Evolutionary conservation across 2,329 filamentous ascomycete genomes (phyloP).

Genomic region (Pestalotiopsis sp.): DNA sequence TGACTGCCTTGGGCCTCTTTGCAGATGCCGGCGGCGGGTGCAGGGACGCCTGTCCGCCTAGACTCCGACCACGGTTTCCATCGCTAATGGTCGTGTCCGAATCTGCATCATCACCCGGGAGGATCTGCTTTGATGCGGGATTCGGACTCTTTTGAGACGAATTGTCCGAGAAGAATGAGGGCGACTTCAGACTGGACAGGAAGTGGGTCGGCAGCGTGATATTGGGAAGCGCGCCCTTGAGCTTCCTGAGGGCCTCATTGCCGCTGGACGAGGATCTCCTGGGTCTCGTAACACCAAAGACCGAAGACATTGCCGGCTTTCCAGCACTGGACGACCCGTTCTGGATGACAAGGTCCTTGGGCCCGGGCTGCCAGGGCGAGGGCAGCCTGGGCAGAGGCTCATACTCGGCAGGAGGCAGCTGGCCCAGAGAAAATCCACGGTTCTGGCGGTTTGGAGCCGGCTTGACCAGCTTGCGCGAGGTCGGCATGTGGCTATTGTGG

Average conservation of each 20-base stretch:
- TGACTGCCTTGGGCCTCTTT: conserved; percentile 43
- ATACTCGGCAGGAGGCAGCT: conserved; percentile 24
- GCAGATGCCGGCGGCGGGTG: conserved; percentile 26
- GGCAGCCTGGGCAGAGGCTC: conserved; percentile 26
- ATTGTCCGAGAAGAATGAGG: conserved; percentile 43
- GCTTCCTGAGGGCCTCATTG: conserved; percentile 58
- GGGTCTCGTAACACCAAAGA: conserved; percentile 50
- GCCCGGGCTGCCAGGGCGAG: conserved; percentile 45
- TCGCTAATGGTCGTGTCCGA: conserved; percentile 18
- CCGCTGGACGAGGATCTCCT: conserved; percentile 58
- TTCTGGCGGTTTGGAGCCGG: conserved; percentile 21
- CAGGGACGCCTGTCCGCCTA: conserved; percentile 10
- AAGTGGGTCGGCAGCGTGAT: conserved; percentile 48
- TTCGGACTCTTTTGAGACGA: conserved; percentile 29
- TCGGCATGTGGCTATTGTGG: background rate
- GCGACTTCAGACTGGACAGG: conserved; percentile 37
- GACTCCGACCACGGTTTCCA: background rate
- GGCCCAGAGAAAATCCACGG: conserved; percentile 31
- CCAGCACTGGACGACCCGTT: conserved; percentile 25
- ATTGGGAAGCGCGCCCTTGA: conserved; percentile 61
- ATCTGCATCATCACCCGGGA: conserved; percentile 21
- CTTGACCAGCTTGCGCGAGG: conserved; percentile 15
- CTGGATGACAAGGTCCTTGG: conserved; percentile 39
- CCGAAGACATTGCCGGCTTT: conserved; percentile 45
- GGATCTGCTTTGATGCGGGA: conserved; percentile 22